Conservation (phyloP, 768 basidiomycete species). For the Mycena chlorophos region DNA sequence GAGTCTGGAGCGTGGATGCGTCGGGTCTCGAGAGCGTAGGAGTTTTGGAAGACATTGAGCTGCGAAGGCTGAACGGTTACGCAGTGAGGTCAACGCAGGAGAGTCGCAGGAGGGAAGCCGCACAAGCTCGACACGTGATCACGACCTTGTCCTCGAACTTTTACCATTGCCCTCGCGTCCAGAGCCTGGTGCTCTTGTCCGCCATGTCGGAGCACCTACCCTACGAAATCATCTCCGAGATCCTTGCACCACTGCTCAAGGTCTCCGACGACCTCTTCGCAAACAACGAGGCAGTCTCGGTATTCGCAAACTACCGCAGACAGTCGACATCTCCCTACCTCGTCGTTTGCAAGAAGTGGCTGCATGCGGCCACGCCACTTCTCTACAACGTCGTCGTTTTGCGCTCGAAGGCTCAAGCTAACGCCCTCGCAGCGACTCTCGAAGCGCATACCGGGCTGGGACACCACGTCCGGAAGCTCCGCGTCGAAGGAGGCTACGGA, state of each 20-base stretch:
- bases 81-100: no score
- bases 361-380: neutral
- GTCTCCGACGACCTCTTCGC: neutral
- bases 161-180: no score
- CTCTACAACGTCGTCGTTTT: constrained; percentile 1
- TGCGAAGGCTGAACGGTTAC: no score
- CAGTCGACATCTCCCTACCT: neutral
- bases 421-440: neutral
- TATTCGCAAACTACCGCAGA: neutral
- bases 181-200: no score
- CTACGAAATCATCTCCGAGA: neutral
- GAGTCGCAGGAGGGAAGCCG: no score
- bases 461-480: neutral
- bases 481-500: neutral
- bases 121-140: no score
- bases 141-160: no score
- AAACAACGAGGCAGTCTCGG: neutral
- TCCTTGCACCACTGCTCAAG: neutral
- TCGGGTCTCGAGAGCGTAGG: no score
- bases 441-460: neutral
- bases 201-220: neutral
- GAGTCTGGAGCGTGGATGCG: no score
- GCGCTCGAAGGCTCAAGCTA: neutral
- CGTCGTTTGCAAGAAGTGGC: constrained; percentile 1
- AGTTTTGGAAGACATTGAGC: no score